phyloP scores from a whole-genome alignment of 1,284 basidiomycete genomes.

The Anthracocystis walkeri region DNA sequence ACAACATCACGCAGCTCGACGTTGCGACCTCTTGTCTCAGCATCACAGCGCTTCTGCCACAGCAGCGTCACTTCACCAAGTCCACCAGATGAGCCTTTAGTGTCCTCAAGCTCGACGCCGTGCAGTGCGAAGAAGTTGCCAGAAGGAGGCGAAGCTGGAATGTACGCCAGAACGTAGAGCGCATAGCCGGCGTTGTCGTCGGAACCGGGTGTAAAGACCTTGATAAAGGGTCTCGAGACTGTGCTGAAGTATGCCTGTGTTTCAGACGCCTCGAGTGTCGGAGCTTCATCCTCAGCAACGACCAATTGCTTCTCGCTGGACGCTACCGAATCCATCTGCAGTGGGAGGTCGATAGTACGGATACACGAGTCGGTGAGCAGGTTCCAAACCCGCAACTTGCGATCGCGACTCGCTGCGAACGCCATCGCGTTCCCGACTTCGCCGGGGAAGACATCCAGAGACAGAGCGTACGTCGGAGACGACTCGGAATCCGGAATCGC shows the following conservation, averaged over 20 bases:
- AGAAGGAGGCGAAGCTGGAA: conserved; percentile 56
- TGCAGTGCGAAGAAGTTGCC: conserved; percentile 63
- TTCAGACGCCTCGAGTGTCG: conserved; percentile 11
- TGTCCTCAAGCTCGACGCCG: conserved; percentile 61
- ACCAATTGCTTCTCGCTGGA: conserved; percentile 35
- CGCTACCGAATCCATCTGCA: conserved; percentile 30
- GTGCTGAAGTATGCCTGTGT: conserved; percentile 44
- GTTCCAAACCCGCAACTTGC: conserved; percentile 66
- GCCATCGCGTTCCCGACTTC: conserved; percentile 50
- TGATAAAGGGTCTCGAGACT: conserved; percentile 44
- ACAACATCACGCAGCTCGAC: conserved; percentile 63
- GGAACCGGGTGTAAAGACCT: conserved; percentile 47
- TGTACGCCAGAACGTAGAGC: conserved; percentile 57
- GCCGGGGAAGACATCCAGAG: conserved; percentile 50
- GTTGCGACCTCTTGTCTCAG: conserved; percentile 48
- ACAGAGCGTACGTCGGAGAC: conserved; percentile 51
- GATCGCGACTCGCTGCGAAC: conserved; percentile 61
- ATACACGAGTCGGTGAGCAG: conserved; percentile 62
- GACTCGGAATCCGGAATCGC: conserved; percentile 38
- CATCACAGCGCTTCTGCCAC: conserved; percentile 61
- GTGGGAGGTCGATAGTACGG: conserved; percentile 59
- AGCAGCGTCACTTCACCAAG: conserved; percentile 60
- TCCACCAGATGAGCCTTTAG: conserved; percentile 53
- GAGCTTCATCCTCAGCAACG: conserved; percentile 26
- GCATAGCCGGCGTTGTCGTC: conserved; percentile 41